These are phyloP conservation scores for Amanita fuliginea DNA, from an alignment of 768 basidiomycete species.

Conservation along the genomic window DNA sequence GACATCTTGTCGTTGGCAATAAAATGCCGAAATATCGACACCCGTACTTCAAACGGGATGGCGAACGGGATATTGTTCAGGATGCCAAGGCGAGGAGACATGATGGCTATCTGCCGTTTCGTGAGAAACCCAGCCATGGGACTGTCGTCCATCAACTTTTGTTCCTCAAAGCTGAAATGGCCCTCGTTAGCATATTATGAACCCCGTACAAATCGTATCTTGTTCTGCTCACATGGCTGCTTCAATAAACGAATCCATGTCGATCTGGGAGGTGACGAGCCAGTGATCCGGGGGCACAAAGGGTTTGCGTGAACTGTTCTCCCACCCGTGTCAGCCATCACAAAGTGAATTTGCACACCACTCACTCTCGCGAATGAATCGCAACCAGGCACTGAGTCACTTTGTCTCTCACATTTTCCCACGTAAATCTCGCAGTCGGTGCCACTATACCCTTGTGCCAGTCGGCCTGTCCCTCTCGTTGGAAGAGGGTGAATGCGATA, in stretches of 20 bases:
- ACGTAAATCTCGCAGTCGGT: constrained; percentile 31
- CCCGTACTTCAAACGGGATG: constrained; percentile 87
- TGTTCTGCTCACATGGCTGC: constrained; percentile 59
- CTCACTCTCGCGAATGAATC: constrained; percentile 85
- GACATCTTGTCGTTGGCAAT: constrained; percentile 48
- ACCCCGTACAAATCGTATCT: background rate
- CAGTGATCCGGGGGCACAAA: constrained; percentile 86
- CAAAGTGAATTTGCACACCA: constrained; percentile 8
- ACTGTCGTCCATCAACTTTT: constrained; percentile 6
- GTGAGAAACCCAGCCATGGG: constrained; percentile 23
- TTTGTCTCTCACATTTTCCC: constrained; percentile 56
- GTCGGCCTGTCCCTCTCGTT: constrained; percentile 28
- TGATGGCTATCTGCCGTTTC: constrained; percentile 60
- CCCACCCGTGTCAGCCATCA: background rate
- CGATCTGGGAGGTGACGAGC: constrained; percentile 47
- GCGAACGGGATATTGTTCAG: constrained; percentile 95
- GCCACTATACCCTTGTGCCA: constrained; percentile 14
- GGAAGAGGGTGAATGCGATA: constrained; percentile 66
- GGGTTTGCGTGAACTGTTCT: constrained; percentile 60
- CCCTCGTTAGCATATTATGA: background rate
- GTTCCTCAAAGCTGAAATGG: constrained; percentile 10
- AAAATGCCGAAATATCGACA: constrained; percentile 82
- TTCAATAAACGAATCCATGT: constrained; percentile 60
- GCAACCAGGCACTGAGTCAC: constrained; percentile 71
- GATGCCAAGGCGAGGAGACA: constrained; percentile 81